phyloP scores from a whole-genome alignment of 2,329 filamentous ascomycete species.

The Botryosphaeria agaves region DNA sequence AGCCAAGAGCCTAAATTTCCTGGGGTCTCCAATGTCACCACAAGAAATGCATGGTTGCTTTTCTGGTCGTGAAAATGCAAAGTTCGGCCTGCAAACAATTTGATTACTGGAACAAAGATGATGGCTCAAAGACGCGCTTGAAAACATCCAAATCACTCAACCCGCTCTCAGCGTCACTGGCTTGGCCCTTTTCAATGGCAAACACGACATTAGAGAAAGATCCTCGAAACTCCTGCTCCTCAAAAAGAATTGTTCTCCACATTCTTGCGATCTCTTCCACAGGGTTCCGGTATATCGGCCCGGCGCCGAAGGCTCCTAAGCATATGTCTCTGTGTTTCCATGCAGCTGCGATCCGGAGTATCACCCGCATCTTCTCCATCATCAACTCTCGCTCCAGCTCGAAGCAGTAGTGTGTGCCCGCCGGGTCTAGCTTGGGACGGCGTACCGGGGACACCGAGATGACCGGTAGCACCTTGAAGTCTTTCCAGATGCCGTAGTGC shows the following conservation, averaged over 20 bases:
- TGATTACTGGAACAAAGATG: too few species aligned
- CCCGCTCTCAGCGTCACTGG: constrained; percentile 14
- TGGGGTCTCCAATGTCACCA: too few species aligned
- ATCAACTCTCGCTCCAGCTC: constrained; percentile 53
- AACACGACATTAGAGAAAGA: constrained; percentile 27
- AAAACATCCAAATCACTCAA: constrained; percentile 18
- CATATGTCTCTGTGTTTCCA: constrained; percentile 21
- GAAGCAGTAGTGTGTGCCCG: constrained; percentile 54
- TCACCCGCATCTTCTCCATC: constrained; percentile 53
- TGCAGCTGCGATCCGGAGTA: constrained; percentile 47
- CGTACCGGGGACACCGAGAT: constrained; percentile 56
- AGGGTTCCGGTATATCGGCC: constrained; percentile 27
- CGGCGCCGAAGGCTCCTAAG: constrained; percentile 25
- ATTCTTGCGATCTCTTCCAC: constrained; percentile 23
- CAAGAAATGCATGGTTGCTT: too few species aligned
- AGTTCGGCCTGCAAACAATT: too few species aligned
- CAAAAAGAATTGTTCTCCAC: constrained; percentile 24
- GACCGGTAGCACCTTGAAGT: constrained; percentile 45
- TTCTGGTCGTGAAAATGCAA: too few species aligned
- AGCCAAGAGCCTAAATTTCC: too few species aligned
- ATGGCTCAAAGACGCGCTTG: constrained; percentile 17
- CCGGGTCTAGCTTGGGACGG: constrained; percentile 54
- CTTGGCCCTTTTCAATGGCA: constrained; percentile 21
- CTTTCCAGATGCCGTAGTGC: constrained; percentile 40
- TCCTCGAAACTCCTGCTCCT: constrained; percentile 24